Evolutionary conservation across 1,284 basidiomycete species (phyloP).

Genomic region (Irpex rosettiformis): DNA sequence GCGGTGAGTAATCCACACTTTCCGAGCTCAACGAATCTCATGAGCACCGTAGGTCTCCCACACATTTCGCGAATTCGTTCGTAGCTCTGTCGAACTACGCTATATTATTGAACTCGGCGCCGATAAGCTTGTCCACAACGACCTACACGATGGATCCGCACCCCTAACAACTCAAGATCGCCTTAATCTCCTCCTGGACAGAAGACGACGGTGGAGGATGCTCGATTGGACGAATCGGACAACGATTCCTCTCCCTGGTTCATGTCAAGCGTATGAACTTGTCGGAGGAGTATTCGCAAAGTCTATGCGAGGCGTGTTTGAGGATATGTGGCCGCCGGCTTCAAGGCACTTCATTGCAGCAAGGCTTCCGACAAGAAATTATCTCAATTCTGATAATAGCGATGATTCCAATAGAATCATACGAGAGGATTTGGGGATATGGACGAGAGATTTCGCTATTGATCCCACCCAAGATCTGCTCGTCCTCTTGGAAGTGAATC

Average conservation of each 20-base stretch:
- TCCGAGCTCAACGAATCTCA: not conserved
- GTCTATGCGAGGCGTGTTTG: conserved; percentile 22
- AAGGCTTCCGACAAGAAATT: conserved; percentile 35
- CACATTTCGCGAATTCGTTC: conserved; percentile 31
- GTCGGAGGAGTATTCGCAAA: conserved; percentile 55
- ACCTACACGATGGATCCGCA: conserved; percentile 24
- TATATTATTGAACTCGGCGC: conserved; percentile 47
- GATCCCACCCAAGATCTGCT: conserved; percentile 61
- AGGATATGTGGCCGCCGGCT: conserved; percentile 10
- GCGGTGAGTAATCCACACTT: not conserved
- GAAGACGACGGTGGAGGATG: conserved; percentile 39
- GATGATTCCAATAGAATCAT: conserved; percentile 21
- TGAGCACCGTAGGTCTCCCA: conserved; percentile 37
- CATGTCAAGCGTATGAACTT: conserved; percentile 53
- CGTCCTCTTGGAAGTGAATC: conserved; percentile 38
- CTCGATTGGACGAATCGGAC: conserved; percentile 33
- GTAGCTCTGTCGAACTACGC: conserved; percentile 36
- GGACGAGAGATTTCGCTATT: conserved; percentile 55
- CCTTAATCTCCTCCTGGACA: conserved; percentile 34
- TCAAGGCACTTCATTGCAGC: conserved; percentile 34
- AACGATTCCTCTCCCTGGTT: conserved; percentile 33
- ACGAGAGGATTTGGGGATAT: conserved; percentile 38
- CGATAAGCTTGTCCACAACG: conserved; percentile 35
- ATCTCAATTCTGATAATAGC: not conserved
- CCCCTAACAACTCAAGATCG: conserved; percentile 33